Percentiles rank a stretch among this genome's conserved stretches.
phyloP scores from a whole-genome alignment of 2,329 filamentous ascomycete species.

The Penicillium sp. region DNA sequence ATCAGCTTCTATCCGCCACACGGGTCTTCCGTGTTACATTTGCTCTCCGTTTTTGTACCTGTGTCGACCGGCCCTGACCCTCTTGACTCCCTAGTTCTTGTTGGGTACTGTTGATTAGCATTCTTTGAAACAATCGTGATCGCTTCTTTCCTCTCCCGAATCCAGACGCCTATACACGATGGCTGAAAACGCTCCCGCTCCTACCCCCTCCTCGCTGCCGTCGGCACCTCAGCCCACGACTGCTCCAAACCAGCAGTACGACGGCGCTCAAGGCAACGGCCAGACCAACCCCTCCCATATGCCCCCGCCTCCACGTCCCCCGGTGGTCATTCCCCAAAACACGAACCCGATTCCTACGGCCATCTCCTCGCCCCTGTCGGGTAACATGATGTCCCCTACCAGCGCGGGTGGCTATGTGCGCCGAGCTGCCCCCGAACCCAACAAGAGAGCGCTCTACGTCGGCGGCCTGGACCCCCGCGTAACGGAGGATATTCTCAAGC shows the following conservation, averaged over 20 bases:
- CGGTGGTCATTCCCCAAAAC: conserved; percentile 87
- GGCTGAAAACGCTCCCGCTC: conserved; percentile 73
- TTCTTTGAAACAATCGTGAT: conserved; percentile 5
- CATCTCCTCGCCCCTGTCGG: conserved; percentile 84
- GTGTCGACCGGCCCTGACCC: conserved; percentile 1
- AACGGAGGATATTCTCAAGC: conserved; percentile 92
- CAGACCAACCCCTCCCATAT: conserved; percentile 75
- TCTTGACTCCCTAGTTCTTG: background rate
- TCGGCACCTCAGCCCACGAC: conserved; percentile 69
- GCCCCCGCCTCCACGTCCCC: conserved; percentile 84
- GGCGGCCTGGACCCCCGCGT: conserved; percentile 93
- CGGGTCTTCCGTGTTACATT: background rate
- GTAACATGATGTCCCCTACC: conserved; percentile 79
- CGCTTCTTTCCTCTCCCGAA: conserved; percentile 12
- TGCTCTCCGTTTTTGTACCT: background rate
- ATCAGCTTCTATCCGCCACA: background rate
- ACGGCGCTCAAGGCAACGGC: conserved; percentile 70
- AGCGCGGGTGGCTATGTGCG: conserved; percentile 80
- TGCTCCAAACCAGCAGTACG: conserved; percentile 71
- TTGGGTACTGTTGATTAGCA: background rate
- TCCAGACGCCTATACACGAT: conserved; percentile 56
- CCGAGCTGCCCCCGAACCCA: conserved; percentile 93
- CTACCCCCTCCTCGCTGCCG: conserved; percentile 68
- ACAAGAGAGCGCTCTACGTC: conserved; percentile 96
- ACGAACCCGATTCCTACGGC: conserved; percentile 93